These are phyloP conservation scores for Allomyces arbusculus DNA, from an alignment of 192 early-diverging fungal species.

Conservation along the genomic window DNA sequence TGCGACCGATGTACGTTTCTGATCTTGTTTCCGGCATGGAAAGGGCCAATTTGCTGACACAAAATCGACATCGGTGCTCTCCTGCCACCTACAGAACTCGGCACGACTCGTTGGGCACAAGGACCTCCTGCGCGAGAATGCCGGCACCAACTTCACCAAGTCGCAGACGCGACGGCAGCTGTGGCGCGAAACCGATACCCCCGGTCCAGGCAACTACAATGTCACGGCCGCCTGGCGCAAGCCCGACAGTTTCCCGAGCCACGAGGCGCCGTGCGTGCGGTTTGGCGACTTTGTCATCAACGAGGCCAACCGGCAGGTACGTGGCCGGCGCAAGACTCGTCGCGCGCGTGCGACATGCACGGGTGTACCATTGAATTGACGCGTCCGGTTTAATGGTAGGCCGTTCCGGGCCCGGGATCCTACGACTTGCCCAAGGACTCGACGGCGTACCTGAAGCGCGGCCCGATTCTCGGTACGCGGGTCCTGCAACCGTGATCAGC, in stretches of 20 bases:
- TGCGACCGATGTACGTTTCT: no score
- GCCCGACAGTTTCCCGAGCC: not conserved
- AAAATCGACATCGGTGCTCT: no score
- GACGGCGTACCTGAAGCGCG: not conserved
- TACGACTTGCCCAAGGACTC: not conserved
- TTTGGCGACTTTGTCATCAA: not conserved
- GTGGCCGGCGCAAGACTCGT: no score
- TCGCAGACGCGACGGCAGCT: not conserved
- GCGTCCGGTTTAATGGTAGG: not conserved
- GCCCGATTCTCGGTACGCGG: not conserved
- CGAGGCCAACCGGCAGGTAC: not conserved
- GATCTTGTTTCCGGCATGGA: no score
- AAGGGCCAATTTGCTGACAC: no score
- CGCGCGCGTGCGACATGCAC: no score
- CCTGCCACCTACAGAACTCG: no score
- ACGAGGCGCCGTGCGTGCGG: not conserved
- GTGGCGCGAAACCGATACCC: not conserved
- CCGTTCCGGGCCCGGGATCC: not conserved
- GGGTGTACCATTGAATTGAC: no score
- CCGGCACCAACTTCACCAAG: not conserved
- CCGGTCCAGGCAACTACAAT: not conserved
- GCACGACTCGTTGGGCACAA: no score
- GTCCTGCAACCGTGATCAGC: no score
- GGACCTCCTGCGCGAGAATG: not conserved
- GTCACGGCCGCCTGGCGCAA: not conserved